These are phyloP conservation scores for Penicillium janthinellum DNA, from an alignment of 2,329 filamentous ascomycete genomes.

Conservation along the genomic window DNA sequence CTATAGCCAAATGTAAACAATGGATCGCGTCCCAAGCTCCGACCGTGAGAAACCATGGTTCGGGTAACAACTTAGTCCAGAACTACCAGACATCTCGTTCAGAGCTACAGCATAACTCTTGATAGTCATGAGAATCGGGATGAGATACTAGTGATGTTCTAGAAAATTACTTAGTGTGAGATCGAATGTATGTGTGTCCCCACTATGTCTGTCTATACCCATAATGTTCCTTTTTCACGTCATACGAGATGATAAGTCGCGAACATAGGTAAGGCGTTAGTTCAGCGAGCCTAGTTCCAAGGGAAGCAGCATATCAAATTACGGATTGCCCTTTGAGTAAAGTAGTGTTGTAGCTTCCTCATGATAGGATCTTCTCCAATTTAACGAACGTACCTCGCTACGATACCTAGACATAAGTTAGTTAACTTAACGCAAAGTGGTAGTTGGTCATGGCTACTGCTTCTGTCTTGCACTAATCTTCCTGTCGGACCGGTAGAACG, in stretches of 20 bases:
- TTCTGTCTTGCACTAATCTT: neutral
- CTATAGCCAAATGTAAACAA: conserved; percentile 1
- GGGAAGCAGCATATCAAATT: too few species aligned
- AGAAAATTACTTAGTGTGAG: neutral
- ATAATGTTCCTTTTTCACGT: neutral
- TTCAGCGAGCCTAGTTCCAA: too few species aligned
- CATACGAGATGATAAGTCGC: neutral
- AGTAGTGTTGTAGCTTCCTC: neutral
- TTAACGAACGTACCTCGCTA: neutral
- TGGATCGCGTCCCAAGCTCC: conserved; percentile 9
- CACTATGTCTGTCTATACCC: neutral
- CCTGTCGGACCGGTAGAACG: conserved; percentile 8
- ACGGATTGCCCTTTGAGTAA: too few species aligned
- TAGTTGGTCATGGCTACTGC: neutral
- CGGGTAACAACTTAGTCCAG: neutral
- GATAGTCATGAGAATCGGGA: neutral
- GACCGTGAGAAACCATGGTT: conserved; percentile 10
- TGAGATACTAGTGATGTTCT: neutral
- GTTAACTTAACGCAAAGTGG: neutral
- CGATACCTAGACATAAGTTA: neutral
- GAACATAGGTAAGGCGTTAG: too few species aligned
- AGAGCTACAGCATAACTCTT: neutral
- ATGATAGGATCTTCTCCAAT: neutral
- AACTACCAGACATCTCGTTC: neutral
- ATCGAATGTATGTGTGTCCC: neutral